Conservation (phyloP, 768 basidiomycete genomes). For the Leccinum fibrillosum region DNA sequence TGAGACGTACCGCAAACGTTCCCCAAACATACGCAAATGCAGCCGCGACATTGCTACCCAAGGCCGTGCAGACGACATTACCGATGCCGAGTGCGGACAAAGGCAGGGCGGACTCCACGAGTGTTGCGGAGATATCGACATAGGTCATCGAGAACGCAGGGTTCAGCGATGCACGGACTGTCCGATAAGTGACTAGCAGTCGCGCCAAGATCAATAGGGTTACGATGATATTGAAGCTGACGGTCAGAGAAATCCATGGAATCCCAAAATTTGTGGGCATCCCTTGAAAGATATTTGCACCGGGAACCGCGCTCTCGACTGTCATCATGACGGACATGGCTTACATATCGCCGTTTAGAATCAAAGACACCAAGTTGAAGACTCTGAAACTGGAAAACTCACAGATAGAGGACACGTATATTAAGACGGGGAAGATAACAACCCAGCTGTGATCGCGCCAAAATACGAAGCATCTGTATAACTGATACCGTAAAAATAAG, state of each 20-base stretch:
- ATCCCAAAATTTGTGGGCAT: not conserved
- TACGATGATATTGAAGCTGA: not conserved
- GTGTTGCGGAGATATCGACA: not conserved
- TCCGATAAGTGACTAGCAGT: not conserved
- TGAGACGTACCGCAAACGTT: not conserved
- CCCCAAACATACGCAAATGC: not conserved
- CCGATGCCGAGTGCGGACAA: not conserved
- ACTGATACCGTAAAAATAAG: not conserved
- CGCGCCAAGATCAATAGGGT: not conserved
- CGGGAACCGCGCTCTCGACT: not conserved
- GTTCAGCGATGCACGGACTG: not conserved
- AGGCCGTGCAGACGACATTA: not conserved
- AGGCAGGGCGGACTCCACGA: not conserved
- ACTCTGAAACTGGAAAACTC: too few species aligned
- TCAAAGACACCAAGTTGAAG: not conserved
- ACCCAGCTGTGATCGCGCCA: not conserved
- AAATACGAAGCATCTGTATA: not conserved
- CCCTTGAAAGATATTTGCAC: not conserved
- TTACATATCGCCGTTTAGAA: not conserved
- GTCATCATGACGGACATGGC: not conserved
- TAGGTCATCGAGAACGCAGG: not conserved
- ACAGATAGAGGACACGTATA: not conserved
- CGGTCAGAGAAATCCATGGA: not conserved
- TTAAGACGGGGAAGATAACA: not conserved
- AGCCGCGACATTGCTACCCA: not conserved